Evolutionary conservation across 768 basidiomycete species (phyloP).

Genomic region (Leccinum subgranulosum): DNA sequence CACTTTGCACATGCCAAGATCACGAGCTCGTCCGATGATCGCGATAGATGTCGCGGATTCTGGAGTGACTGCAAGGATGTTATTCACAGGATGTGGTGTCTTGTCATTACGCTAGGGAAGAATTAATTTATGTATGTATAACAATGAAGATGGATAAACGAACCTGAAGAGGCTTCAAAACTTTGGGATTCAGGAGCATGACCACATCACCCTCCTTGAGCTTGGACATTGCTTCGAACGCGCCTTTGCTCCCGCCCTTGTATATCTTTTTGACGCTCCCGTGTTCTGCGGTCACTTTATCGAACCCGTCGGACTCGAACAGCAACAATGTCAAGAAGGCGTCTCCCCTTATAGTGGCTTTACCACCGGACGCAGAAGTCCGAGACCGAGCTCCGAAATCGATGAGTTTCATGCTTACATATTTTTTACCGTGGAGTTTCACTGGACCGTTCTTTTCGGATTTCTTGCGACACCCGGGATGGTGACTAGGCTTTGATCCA

Average conservation of each 20-base stretch:
- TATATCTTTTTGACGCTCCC: constrained; percentile 61
- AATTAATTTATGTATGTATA: not conserved
- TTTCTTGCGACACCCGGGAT: constrained; percentile 9
- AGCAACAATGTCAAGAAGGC: constrained; percentile 79
- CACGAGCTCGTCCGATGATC: constrained; percentile 81
- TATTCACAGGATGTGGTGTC: constrained; percentile 71
- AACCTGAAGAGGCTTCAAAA: constrained; percentile 86
- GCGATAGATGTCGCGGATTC: constrained; percentile 75
- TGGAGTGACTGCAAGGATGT: constrained; percentile 86
- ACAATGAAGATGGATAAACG: constrained; percentile 15
- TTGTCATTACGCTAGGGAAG: constrained; percentile 32
- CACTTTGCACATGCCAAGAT: constrained; percentile 84
- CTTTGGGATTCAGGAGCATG: constrained; percentile 81
- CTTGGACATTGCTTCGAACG: constrained; percentile 85
- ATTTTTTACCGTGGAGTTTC: constrained; percentile 67
- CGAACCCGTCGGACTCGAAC: constrained; percentile 81
- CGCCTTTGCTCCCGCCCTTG: constrained; percentile 87
- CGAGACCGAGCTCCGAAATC: constrained; percentile 70
- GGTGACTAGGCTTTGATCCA: constrained; percentile 5
- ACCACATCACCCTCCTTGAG: constrained; percentile 87
- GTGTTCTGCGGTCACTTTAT: constrained; percentile 51
- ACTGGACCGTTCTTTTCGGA: constrained; percentile 10
- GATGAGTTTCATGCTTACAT: constrained; percentile 79
- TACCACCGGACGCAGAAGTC: constrained; percentile 53
- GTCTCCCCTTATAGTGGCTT: constrained; percentile 69